Evolutionary conservation across 2,329 filamentous ascomycete species (phyloP).

Genomic region (Trichophyton benhamiae): DNA sequence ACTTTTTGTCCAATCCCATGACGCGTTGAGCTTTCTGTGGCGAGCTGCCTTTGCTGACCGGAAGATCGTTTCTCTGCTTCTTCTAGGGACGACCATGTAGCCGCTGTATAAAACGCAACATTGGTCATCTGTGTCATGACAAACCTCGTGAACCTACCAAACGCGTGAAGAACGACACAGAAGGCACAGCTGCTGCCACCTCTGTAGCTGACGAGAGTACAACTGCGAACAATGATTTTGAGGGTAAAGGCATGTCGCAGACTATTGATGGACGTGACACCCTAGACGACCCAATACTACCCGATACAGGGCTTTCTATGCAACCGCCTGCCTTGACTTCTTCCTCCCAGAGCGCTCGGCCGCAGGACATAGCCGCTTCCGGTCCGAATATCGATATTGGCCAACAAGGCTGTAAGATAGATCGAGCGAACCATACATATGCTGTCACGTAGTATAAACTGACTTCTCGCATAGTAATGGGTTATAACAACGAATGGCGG

Average conservation of each 20-base stretch:
- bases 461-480: conserved; percentile 47
- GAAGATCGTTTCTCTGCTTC: conserved; percentile 12
- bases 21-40: neutral
- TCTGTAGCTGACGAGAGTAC: conserved; percentile 47
- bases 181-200: conserved; percentile 43
- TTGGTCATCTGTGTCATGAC: conserved; percentile 95
- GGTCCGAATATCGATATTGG: conserved; percentile 52
- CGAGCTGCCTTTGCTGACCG: neutral
- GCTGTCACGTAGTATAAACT: conserved; percentile 13
- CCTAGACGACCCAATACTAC: conserved; percentile 32
- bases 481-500: conserved; percentile 64
- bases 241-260: conserved; percentile 37
- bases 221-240: conserved; percentile 32
- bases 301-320: conserved; percentile 35
- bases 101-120: conserved; percentile 95
- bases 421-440: conserved; percentile 9
- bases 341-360: conserved; percentile 54
- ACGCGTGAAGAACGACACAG: conserved; percentile 58
- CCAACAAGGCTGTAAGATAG: conserved; percentile 60
- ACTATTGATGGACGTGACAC: conserved; percentile 48
- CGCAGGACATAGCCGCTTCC: conserved; percentile 51
- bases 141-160: conserved; percentile 83
- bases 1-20: conserved; percentile 7
- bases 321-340: conserved; percentile 33
- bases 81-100: conserved; percentile 82